Base-by-base conservation (phyloP, 352 stramenopile genomes). In the Globisporangium viniferum region DNA sequence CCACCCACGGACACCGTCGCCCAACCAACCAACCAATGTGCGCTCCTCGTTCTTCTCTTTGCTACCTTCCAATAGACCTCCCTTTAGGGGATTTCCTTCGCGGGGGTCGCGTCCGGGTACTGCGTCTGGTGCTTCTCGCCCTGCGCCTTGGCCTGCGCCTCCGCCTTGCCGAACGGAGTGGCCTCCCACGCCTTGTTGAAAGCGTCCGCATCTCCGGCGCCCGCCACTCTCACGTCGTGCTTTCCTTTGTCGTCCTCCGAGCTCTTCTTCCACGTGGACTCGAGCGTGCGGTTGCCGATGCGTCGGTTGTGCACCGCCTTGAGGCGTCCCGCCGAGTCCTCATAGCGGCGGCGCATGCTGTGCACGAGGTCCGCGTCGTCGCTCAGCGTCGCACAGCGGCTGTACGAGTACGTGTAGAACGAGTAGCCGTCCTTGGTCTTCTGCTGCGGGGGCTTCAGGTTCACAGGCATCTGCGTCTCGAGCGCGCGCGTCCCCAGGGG, bases 381-480 rank as follows among this genome's bases (percentile, higher is more conserved):
- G 57, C 88, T 79, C 31, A 81, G 66, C 5, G 80, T 87, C 61
- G 76, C 72, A 66, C 82, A 89, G 44, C 71, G 83, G 67, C 72
- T 90, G 76, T 89, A 92, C 53, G 83, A 78, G 70, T 93, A 91
- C 62, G 80, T 83, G 60, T 67, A 80, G 73, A 74, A 92, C 27
- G 77, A 66, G 20, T 80, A 82, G 39, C 72, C 74, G 49, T 80
- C 73, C 69, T 81, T 83, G 35, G 79, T 81, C 59, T 80, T 79
- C 46, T 69, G 31, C n/a, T 65, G 27, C 2, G 78, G 80, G 2
- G 77, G 75, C 35, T 63, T 54, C 12, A 86, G 14, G 20, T 64
- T 75, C 18, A 64, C 12, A 3, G 80, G 78, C 39, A 88, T 59
- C 12, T 76, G 68, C 9, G 82, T 89, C 58, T 78, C 77, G 59